Base-by-base conservation (phyloP, 176 grass and related monocot species). In the Zea mays region DNA sequence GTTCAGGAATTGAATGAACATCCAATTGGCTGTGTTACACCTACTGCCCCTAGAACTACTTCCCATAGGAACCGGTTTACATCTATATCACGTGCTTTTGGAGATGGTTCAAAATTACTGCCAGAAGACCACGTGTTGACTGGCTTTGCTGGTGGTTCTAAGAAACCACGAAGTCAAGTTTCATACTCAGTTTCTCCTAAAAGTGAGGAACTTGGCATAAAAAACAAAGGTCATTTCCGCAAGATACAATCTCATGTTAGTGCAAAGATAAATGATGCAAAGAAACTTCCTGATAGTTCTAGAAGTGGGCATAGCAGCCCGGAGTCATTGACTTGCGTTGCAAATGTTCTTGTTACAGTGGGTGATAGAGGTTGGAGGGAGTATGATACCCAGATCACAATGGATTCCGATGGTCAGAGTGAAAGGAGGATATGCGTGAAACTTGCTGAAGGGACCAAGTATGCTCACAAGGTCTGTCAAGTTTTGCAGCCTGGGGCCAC, bases 301-400 rank as follows among this genome's bases (percentile, higher is more conserved):
- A 85, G 74, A 82, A 85, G 66, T 42, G 66, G 48, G 69, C 81
- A 87, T 56, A 87, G 78, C 62, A 87, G 75, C 58, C 72, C 62
- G 0, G 89, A 90, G 45, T 83, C 81, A 13, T 48, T 93, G 62
- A 73, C 82, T 44, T 99, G 96, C 77, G 76, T 85, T 87, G 96
- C 96, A 81, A 95, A 99, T 89, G 81, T 99, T 77, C 86, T 99
- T 10, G 81, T 93, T 69, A 99, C 83, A 67, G 46, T 84, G 63
- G 86, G 80, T 20, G 85, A 87, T 71, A 99, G 84, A 89, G 90
- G 96, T 49, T 95, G 92, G 88, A 95, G 96, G 59, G 96, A 99
- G 73, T 85, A 81, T 65, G 92, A 90, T 68, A 91, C 88, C 40
- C 75, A 93, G 69, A 80, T 99, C 61, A 76, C 73, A 59, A 67